These are phyloP conservation scores for Russula olivacea DNA, from an alignment of 768 basidiomycete species.

Conservation along the genomic window DNA sequence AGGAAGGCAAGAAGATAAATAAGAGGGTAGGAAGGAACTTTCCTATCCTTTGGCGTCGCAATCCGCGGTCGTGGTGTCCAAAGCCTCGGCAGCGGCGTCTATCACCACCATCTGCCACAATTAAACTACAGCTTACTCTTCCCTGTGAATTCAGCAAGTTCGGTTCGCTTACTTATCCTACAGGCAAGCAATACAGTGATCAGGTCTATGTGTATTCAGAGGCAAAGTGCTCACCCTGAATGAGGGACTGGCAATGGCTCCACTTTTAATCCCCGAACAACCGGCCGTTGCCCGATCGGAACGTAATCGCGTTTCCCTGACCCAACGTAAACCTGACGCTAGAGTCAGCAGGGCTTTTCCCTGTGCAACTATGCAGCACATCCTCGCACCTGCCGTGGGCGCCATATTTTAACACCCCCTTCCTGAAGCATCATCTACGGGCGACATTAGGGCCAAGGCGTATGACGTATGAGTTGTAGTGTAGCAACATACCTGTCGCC, in stretches of 20 bases:
- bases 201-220: background rate
- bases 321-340: conserved; percentile 64
- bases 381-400: conserved; percentile 64
- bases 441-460: background rate
- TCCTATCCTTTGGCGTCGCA: background rate
- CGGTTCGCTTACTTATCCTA: conserved; percentile 64
- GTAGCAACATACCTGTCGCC: conserved; percentile 61
- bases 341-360: background rate
- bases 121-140: conserved; percentile 41
- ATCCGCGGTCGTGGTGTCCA: background rate
- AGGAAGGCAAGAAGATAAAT: background rate
- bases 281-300: conserved; percentile 51
- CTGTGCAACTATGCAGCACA: background rate
- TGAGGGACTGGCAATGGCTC: conserved; percentile 61
- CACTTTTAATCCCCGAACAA: conserved; percentile 49
- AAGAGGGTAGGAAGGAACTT: conserved; percentile 11
- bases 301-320: conserved; percentile 69
- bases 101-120: background rate
- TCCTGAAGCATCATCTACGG: conserved; percentile 83
- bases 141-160: conserved; percentile 55
- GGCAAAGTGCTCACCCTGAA: conserved; percentile 56
- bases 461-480: background rate
- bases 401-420: conserved; percentile 91
- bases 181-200: conserved; percentile 2
- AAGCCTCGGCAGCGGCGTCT: background rate